Evolutionary conservation across 106 monocot species (phyloP), one percentile per base, ranked within the genome.

Genomic region (Dendrobium officinale): DNA sequence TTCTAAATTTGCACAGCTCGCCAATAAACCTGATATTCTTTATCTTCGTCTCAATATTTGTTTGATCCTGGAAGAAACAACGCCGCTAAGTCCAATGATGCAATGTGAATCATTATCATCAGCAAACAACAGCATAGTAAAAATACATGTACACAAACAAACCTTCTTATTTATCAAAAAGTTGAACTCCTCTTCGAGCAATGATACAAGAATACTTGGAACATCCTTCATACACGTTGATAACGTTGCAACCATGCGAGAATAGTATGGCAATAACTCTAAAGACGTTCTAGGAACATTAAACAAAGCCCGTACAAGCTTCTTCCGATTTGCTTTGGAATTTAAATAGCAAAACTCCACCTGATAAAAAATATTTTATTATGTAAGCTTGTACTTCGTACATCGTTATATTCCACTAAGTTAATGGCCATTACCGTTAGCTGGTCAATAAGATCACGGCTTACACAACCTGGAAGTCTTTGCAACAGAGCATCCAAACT

Each of bases 11-110:
- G 88, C 98, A 98, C 4, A 98, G 85, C 83, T 98, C 98, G 79
- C 95, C 98, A 82, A 98, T 98, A 85, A 98, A 98, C 55, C 98
- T 87, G 73, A 95, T 98, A 79, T 98, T 98, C 84, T 98, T 98
- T 90, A 98, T 98, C 80, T 98, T 98, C 33, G 95, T 95, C 79
- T 98, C 98, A 77, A 98, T 98, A 75, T 98, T 98, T 79, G 89
- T 98, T 81, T 98, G 98, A 85, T 98, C 98, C 98, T 98, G 88
- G 17, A 82, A 80, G 55, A 77, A 49, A 48, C 0, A 70, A 77
- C 19, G 33, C 72, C 29, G 78, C 18, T 37, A 72, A 73, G 27
- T 64, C 44, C 76, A 75, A 26, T 26, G 17, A 18, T 40, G 17
- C 54, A 31, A 67, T 64, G 70, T 75, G 43, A 47, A 68, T 33